These are phyloP conservation scores for Acacia acuminata DNA, from an alignment of 306 rosid genomes.

Conservation along the genomic window DNA sequence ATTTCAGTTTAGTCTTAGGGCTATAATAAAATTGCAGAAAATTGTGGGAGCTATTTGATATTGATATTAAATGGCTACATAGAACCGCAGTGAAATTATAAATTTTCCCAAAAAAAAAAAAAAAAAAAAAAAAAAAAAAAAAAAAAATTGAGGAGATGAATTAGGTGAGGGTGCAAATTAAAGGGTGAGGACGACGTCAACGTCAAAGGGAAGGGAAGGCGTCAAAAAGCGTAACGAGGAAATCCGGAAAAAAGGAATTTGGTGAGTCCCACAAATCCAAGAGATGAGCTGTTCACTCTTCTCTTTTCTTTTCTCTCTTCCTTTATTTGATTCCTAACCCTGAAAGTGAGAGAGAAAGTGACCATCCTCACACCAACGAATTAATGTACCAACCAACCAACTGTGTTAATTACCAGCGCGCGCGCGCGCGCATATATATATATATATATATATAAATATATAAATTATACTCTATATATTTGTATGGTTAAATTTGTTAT, in stretches of 20 bases:
- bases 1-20: no score
- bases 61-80: no score
- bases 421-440: no score
- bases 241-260: neutral
- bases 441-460: no score
- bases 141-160: neutral
- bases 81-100: no score
- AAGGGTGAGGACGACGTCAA: neutral
- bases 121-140: no score
- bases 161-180: no score
- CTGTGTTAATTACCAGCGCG: no score
- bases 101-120: no score
- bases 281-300: neutral
- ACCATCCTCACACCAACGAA: neutral
- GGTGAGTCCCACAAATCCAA: conserved; percentile 1
- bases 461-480: neutral
- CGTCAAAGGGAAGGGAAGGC: neutral
- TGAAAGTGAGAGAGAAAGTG: neutral
- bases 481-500: neutral
- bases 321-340: neutral
- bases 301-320: neutral
- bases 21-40: no score
- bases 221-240: neutral
- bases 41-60: no score
- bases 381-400: neutral